Base-by-base conservation (phyloP, 1,139 yeast species). In the Magnusiomyces suaveolens region DNA sequence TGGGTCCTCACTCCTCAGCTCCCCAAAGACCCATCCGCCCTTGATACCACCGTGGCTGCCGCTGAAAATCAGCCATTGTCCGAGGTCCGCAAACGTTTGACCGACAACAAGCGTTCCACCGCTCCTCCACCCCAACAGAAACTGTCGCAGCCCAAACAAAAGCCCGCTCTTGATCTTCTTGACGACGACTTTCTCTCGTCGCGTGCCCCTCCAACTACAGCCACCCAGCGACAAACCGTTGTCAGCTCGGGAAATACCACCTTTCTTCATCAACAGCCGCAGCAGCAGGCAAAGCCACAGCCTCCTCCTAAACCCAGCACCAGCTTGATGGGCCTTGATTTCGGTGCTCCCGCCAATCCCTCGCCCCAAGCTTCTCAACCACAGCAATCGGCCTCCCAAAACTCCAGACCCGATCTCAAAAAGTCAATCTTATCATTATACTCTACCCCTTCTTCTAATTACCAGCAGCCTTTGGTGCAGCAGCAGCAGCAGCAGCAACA, bases 391-490 rank as follows among this genome's bases (percentile, higher is more conserved):
- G 44, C 60, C 18, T 54, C 46, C 52, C 58, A 21, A 50, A 60
- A 62, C 47, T 56, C 74, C 21, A 73, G 87, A 58, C 83, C 85
- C n/a, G 97, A 90, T 65, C 77, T 92, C 68, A 92, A 92, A 66
- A 87, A 87, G 70, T 87, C 96, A 1, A 92, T 92, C 59, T 73
- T 92, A 58, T 88, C 97, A 23, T 76, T 92, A 56, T 92, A 92
- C 67, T 84, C 97, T 1, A 78, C 87, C 1, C 87, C 92, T 29
- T 55, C 71, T 12, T 55, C 52, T 12, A 44, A n/a, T 20, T 51
- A 51, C 23, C 50, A 47, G 21, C 48, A 29, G 23, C 50, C 53
- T 24, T 26, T 38, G 21, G 32, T 33, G 2, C 56, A 48, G 29
- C 54, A 46, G 4, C 44, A 20, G 14, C 38, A 18, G 26, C 46